A percentile compares a stretch with the other conserved stretches of the same genome.
These are phyloP conservation scores for Cyclotella choctawhatcheeana DNA, from an alignment of 108 stramenopile genomes.

Conservation along the genomic window DNA sequence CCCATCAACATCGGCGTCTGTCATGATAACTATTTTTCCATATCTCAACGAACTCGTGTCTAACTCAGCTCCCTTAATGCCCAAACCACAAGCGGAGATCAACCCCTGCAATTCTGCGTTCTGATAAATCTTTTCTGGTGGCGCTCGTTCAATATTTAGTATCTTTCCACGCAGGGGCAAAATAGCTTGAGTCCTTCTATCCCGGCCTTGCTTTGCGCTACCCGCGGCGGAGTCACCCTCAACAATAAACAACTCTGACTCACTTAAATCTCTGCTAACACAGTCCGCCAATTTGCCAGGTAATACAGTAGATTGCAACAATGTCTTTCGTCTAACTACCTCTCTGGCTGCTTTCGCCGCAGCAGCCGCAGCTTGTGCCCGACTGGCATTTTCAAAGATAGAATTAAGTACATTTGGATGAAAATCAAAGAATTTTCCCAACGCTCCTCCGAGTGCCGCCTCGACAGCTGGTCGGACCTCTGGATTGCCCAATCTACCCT, in stretches of 20 bases:
- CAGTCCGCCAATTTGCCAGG: slow-evolving; percentile 96
- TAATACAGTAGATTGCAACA: slow-evolving; percentile 89
- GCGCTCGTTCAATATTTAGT: slow-evolving; percentile 95
- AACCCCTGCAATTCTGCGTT: slow-evolving; percentile 93
- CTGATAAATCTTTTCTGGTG: slow-evolving; percentile 90
- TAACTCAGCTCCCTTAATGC: slow-evolving; percentile 88
- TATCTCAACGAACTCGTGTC: slow-evolving; percentile 77
- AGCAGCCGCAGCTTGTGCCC: slow-evolving; percentile 89
- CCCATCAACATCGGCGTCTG: slow-evolving; percentile 97
- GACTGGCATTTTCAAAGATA: slow-evolving; percentile 86
- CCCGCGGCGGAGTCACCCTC: slow-evolving; percentile 97
- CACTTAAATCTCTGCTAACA: slow-evolving; percentile 52
- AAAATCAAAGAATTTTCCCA: slow-evolving; percentile 89
- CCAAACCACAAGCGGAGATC: slow-evolving; percentile 91
- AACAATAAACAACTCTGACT: slow-evolving; percentile 94
- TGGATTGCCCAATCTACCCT: slow-evolving; percentile 94
- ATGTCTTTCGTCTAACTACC: slow-evolving; percentile 90
- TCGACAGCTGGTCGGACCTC: slow-evolving; percentile 93
- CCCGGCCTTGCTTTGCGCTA: slow-evolving; percentile 95
- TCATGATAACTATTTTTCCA: slow-evolving; percentile 94
- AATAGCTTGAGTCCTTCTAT: slow-evolving; percentile 93
- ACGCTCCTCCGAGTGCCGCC: slow-evolving; percentile 71
- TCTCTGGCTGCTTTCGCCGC: slow-evolving; percentile 95
- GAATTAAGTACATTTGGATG: slow-evolving; percentile 82
- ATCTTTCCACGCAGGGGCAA: slow-evolving; percentile 95